Conservation (phyloP, 2,329 filamentous ascomycete genomes). For the Diaporthe helianthi region DNA sequence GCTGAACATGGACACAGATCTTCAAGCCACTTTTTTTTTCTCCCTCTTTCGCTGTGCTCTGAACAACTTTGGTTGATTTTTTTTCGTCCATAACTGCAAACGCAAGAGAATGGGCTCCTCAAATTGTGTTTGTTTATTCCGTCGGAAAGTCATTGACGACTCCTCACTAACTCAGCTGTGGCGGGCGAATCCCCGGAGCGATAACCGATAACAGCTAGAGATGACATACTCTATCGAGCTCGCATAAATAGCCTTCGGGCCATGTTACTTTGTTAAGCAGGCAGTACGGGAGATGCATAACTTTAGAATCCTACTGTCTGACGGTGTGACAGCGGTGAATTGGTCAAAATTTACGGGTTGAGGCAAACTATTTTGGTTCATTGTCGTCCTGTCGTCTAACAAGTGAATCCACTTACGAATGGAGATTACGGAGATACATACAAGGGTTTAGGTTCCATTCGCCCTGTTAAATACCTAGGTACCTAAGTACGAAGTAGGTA, state of each 20-base stretch:
- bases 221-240: background rate
- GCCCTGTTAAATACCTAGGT: background rate
- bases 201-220: constrained; percentile 23
- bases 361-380: constrained; percentile 1
- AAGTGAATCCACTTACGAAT: constrained; percentile 1
- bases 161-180: constrained; percentile 13
- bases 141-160: background rate
- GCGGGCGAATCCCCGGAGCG: constrained; percentile 4
- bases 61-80: background rate
- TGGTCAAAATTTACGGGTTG: background rate
- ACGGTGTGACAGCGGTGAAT: background rate
- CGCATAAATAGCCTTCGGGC: background rate
- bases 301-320: background rate
- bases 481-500: no score
- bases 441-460: background rate
- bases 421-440: constrained; percentile 14
- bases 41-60: no score
- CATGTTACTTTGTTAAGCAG: constrained; percentile 9
- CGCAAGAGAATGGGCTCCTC: background rate
- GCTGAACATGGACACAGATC: background rate
- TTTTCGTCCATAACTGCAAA: background rate
- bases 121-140: background rate
- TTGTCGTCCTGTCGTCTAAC: no score
- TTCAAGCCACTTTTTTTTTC: background rate
- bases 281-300: background rate